Evolutionary conservation across 768 basidiomycete species (phyloP), one percentile per base, ranked within the genome.

Genomic region (Multifurca ochricompacta): DNA sequence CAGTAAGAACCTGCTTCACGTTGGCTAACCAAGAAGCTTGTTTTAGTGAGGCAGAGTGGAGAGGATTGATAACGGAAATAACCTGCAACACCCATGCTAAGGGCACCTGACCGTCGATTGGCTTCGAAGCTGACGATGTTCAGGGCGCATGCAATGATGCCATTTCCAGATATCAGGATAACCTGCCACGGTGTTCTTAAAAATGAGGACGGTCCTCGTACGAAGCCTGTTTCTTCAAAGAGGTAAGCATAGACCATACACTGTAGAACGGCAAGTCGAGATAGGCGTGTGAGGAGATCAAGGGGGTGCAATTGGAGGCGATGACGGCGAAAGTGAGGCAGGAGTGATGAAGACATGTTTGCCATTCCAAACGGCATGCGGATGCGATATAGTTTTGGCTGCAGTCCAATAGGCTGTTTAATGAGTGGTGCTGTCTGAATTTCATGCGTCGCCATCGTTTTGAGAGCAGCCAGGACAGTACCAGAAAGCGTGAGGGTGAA

Each of bases 41-140:
- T 8, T 41, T 54, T 13, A 63, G 53, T 25, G 40, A 8, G 23
- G 30, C n/a, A 16, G 30, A 1, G 28, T 16, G 9, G 13, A 28
- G 37, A 13, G 32, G 16, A 23, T 13, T 35, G 40, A 10, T 21
- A 28, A 39, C 31, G 9, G 13, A n/a, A 73, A 81, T 51, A 56
- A 88, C 85, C 86, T 56, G 91, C 89, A 43, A 95, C 91, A 9
- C 87, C 90, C 87, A 94, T 95, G 43, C 85, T 87, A 59, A 95
- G 66, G 11, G 92, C 84, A 2, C 93, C 92, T 0, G 91, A 84
- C 65, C 87, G 83, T 69, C 85, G 85, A 71, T 98, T 99, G n/a
- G 96, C 90, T 36, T 88, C 89, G 65, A 99, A 96, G 66, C 87
- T 90, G 53, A 96, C 89, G 2, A 97, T 82, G 63, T 98, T 99